These are phyloP conservation scores for Acanthamoeba royreba DNA, from an alignment of 208 protist species.

Conservation along the genomic window DNA sequence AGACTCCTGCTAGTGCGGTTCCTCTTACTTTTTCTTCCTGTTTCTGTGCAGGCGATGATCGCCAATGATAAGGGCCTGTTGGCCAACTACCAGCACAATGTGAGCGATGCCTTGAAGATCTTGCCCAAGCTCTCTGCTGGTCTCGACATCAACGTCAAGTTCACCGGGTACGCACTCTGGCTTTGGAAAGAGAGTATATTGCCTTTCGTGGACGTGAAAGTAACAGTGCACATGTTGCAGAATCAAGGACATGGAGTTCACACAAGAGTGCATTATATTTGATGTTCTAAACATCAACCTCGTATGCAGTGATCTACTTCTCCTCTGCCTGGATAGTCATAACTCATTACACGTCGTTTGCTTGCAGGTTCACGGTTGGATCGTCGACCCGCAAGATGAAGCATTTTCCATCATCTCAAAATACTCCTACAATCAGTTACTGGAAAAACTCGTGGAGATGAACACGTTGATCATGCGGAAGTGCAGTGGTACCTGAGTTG, in stretches of 20 bases:
- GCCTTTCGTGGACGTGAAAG: background rate
- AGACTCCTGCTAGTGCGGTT: background rate
- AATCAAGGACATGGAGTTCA: slow-evolving; percentile 20
- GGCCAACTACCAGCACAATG: slow-evolving; percentile 20
- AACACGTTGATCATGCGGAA: background rate
- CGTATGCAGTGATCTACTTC: background rate
- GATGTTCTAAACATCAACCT: slow-evolving; percentile 24
- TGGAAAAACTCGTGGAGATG: background rate
- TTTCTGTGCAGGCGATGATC: background rate
- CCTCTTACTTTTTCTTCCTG: background rate
- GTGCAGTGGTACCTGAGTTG: background rate
- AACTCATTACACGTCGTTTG: background rate
- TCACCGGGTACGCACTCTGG: background rate
- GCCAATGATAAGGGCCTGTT: background rate
- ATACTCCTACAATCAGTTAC: background rate
- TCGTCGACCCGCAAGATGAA: background rate
- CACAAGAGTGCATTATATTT: slow-evolving; percentile 1
- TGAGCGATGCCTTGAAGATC: background rate
- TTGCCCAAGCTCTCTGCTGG: slow-evolving; percentile 5
- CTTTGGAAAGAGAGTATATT: no score
- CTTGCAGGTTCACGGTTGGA: background rate
- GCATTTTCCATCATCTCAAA: background rate
- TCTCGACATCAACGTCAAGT: slow-evolving; percentile 6
- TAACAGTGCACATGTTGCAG: no score
- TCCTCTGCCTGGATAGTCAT: background rate